Conservation (phyloP, 352 stramenopile genomes). For the Globisporangium mamillatum region DNA sequence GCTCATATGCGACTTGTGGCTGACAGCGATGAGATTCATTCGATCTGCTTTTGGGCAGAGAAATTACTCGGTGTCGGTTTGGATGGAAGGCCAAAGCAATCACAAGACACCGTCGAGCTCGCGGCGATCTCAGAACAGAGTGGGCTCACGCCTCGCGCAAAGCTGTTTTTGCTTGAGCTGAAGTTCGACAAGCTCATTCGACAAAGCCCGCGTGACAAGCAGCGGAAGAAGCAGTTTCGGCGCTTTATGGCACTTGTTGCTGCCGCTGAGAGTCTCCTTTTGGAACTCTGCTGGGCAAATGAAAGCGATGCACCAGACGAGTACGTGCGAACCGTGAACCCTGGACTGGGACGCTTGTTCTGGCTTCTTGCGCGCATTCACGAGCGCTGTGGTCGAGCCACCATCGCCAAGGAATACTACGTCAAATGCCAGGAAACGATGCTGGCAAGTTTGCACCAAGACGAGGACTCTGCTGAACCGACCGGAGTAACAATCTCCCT, state of each 20-base stretch:
- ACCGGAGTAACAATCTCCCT: conserved; percentile 20
- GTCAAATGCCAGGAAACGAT: conserved; percentile 48
- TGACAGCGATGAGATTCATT: conserved; percentile 34
- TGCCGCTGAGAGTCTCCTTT: conserved; percentile 34
- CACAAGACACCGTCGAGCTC: conserved; percentile 12
- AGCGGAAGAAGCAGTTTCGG: conserved; percentile 21
- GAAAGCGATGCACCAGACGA: conserved; percentile 19
- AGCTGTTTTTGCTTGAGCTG: conserved; percentile 61
- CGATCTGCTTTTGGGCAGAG: conserved; percentile 56
- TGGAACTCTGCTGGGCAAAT: conserved; percentile 43
- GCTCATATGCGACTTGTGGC: conserved; percentile 34
- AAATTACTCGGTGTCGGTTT: conserved; percentile 41
- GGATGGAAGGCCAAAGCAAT: conserved; percentile 14
- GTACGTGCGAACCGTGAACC: background rate
- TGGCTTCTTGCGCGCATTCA: conserved; percentile 57
- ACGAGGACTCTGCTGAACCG: background rate
- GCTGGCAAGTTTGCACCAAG: background rate
- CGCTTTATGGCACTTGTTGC: conserved; percentile 27
- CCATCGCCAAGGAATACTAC: conserved; percentile 52
- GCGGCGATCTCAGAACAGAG: background rate
- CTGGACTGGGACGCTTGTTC: conserved; percentile 35
- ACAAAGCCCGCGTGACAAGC: conserved; percentile 24
- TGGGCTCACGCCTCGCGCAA: conserved; percentile 34
- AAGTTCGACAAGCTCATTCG: conserved; percentile 46
- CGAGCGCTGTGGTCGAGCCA: conserved; percentile 38